These are phyloP conservation scores for Amyloporia xantha DNA, from an alignment of 768 basidiomycete genomes.

Conservation along the genomic window DNA sequence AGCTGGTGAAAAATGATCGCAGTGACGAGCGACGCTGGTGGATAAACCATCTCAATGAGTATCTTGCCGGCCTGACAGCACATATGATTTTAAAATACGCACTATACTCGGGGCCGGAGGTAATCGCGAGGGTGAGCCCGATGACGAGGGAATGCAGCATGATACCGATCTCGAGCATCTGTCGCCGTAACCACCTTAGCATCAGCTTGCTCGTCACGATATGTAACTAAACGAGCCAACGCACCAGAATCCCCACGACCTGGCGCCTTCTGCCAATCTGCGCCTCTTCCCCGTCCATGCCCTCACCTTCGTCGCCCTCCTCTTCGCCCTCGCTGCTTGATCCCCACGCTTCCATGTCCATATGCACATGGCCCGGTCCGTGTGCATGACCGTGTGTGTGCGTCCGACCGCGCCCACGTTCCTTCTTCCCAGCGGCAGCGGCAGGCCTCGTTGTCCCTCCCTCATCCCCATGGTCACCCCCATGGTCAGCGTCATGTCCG, in stretches of 20 bases:
- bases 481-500: background rate
- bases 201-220: background rate
- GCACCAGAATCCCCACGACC: slow-evolving; percentile 67
- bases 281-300: slow-evolving; percentile 9
- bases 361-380: slow-evolving; percentile 16
- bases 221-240: slow-evolving; percentile 20
- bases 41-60: background rate
- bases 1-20: slow-evolving; percentile 80
- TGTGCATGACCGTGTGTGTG: slow-evolving; percentile 12
- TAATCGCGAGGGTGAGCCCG: slow-evolving; percentile 69
- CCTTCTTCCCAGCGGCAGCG: background rate
- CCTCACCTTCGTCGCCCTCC: slow-evolving; percentile 9
- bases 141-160: slow-evolving; percentile 83
- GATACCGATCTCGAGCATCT: slow-evolving; percentile 80
- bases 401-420: slow-evolving; percentile 2
- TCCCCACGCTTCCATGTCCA: slow-evolving; percentile 15
- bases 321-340: slow-evolving; percentile 12
- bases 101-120: slow-evolving; percentile 68
- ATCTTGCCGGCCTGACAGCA: background rate
- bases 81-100: slow-evolving; percentile 22
- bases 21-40: slow-evolving; percentile 53
- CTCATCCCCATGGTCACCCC: background rate
- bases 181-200: background rate
- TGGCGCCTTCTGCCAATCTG: slow-evolving; percentile 43
- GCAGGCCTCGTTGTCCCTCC: background rate